Evolutionary conservation across 2,329 filamentous ascomycete species (phyloP).

Genomic region (Aspergillus quadrilineatus): DNA sequence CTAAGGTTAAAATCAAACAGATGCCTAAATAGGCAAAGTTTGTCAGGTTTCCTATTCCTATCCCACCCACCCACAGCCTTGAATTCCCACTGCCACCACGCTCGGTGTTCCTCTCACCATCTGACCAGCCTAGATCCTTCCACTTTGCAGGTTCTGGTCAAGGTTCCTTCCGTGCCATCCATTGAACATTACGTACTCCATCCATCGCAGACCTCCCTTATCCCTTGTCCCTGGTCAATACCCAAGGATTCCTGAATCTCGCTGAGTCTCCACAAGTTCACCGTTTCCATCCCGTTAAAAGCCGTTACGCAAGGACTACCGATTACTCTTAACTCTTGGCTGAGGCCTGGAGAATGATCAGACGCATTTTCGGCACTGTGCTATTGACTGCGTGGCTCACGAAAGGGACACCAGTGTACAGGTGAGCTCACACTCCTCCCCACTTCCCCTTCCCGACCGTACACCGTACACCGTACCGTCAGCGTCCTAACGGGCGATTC

Average conservation of each 20-base stretch:
- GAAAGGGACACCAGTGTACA: neutral
- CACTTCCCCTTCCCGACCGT: neutral
- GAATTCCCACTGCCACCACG: no score
- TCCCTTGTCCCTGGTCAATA: neutral
- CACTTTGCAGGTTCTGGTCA: no score
- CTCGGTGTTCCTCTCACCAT: no score
- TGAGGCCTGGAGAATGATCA: neutral
- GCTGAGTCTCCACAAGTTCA: conserved; percentile 25
- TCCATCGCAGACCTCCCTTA: neutral
- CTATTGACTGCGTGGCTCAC: no score
- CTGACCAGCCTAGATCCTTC: no score
- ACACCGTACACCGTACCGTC: neutral
- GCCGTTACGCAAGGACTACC: conserved; percentile 24
- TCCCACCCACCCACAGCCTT: no score
- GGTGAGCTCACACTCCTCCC: neutral
- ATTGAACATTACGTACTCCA: neutral
- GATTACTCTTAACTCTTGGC: neutral
- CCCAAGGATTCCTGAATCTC: neutral
- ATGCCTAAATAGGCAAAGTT: neutral
- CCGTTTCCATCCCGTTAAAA: conserved; percentile 27
- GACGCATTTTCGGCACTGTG: neutral
- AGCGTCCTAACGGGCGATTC: neutral
- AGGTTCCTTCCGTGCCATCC: no score
- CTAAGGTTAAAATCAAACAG: neutral
- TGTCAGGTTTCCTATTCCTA: no score